These are phyloP conservation scores for Tuber umbilicatum DNA, from an alignment of 495 filamentous ascomycete genomes.

Conservation along the genomic window DNA sequence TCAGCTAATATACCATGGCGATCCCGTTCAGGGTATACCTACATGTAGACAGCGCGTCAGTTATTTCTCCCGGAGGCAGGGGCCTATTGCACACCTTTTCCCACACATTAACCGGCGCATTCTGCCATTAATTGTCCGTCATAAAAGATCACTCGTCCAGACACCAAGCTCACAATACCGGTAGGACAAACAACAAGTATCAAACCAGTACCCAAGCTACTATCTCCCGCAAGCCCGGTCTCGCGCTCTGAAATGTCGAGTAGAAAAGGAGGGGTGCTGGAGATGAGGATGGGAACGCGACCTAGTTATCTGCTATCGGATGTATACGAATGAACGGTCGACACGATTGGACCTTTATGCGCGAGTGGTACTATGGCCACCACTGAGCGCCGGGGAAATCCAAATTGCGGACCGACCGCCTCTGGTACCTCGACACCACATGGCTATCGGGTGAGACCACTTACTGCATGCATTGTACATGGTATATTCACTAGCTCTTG, in stretches of 20 bases:
- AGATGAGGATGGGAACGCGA: too few relatives aligned
- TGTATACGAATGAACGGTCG: background rate
- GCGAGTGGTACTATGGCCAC: background rate
- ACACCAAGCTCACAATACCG: too few relatives aligned
- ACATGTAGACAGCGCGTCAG: background rate
- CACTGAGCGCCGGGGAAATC: background rate
- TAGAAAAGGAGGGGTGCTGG: too few relatives aligned
- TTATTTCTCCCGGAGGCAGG: background rate
- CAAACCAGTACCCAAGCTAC: too few relatives aligned
- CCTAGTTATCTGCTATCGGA: background rate
- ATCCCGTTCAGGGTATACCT: background rate
- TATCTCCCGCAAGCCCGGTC: too few relatives aligned
- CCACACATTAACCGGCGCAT: background rate
- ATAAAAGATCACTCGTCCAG: background rate
- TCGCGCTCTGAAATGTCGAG: too few relatives aligned
- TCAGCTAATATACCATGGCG: too few relatives aligned
- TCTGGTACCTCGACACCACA: background rate
- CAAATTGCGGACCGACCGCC: background rate
- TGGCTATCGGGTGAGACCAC: background rate
- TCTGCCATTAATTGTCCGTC: background rate
- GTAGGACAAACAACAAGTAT: too few relatives aligned
- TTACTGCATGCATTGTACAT: background rate
- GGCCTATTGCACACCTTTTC: background rate
- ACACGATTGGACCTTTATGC: background rate
- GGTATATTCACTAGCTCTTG: too few relatives aligned